Conservation (phyloP, 345 rosid genomes). For the Eucalyptus lansdowneana region DNA sequence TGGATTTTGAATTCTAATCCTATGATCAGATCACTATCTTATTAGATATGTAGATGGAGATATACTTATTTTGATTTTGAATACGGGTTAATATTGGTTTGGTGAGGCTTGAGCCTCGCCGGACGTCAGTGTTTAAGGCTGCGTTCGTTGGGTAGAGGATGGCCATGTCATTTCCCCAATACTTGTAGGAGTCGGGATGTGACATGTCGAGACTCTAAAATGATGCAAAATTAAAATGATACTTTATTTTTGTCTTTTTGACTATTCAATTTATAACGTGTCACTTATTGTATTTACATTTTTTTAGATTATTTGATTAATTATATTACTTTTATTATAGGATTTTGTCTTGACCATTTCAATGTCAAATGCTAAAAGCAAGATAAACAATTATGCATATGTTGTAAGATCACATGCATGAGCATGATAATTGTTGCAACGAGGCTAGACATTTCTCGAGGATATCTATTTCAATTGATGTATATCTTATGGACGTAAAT, state of each 20-base stretch:
- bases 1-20: background rate
- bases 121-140: background rate
- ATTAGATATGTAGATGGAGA: background rate
- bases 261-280: background rate
- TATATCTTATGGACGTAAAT: background rate
- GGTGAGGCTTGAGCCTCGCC: too few species aligned
- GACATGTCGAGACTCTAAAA: background rate
- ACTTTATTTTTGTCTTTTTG: background rate
- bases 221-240: background rate
- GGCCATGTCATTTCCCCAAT: background rate
- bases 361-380: background rate
- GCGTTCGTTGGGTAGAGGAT: accelerated
- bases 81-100: background rate
- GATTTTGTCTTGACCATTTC: background rate
- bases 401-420: background rate
- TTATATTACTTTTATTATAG: background rate
- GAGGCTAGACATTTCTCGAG: background rate
- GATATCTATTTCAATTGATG: background rate
- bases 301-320: background rate
- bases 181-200: background rate
- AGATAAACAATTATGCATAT: background rate
- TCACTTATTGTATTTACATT: background rate
- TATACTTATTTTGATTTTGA: background rate
- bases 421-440: background rate
- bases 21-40: background rate